Evolutionary conservation across 495 filamentous ascomycete genomes (phyloP).

Genomic region (Penicillium coffeae): DNA sequence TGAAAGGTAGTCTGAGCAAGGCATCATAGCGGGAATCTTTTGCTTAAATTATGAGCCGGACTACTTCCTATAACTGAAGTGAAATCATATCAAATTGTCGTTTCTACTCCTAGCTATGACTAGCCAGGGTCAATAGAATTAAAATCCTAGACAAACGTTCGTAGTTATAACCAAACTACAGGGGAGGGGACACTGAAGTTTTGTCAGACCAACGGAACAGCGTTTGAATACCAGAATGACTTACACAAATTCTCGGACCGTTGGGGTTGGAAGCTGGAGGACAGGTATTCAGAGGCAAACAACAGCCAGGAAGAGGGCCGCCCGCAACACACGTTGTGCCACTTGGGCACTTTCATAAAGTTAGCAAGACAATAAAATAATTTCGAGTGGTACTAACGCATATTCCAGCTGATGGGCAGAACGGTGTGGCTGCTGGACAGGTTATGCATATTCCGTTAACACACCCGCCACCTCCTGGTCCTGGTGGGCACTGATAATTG

Average conservation of each 20-base stretch:
- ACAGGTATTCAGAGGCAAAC: conserved; percentile 12
- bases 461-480: conserved; percentile 14
- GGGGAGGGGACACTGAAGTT: conserved; percentile 9
- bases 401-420: conserved; percentile 12
- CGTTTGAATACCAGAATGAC: neutral
- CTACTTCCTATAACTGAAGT: no score
- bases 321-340: conserved; percentile 12
- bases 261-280: conserved; percentile 10
- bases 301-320: conserved; percentile 19
- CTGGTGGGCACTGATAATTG: conserved; percentile 11
- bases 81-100: no score
- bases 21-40: no score
- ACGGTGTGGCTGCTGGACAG: conserved; percentile 9
- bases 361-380: neutral
- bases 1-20: no score
- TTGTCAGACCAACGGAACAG: neutral
- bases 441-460: conserved; percentile 8
- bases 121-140: neutral
- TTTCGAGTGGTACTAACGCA: conserved; percentile 13
- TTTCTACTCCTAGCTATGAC: no score
- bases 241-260: conserved; percentile 20
- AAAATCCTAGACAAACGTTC: conserved; percentile 9
- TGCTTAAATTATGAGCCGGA: no score
- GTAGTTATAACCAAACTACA: conserved; percentile 6
- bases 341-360: conserved; percentile 9